These are phyloP conservation scores for Colletotrichum tropicale DNA, from an alignment of 2,329 filamentous ascomycete species.

Conservation along the genomic window DNA sequence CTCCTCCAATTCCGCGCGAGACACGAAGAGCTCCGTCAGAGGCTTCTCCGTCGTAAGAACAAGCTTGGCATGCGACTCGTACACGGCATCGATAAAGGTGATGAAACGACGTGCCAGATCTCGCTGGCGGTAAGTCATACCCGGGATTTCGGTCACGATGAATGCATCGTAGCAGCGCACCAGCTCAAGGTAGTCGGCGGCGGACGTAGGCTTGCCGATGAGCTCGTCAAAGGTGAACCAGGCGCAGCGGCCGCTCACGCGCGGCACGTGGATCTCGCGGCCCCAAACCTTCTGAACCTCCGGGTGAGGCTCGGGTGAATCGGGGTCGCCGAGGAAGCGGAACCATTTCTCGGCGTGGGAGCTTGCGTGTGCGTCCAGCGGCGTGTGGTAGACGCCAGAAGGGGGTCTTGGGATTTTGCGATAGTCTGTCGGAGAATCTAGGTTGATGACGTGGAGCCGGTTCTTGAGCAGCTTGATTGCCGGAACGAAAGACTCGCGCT, in stretches of 20 bases:
- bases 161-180: constrained; percentile 91
- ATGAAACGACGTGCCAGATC: constrained; percentile 94
- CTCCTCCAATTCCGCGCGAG: constrained; percentile 69
- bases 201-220: constrained; percentile 85
- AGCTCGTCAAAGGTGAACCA: constrained; percentile 94
- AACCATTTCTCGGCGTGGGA: constrained; percentile 96
- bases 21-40: constrained; percentile 84
- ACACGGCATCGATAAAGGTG: constrained; percentile 96
- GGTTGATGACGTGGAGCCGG: constrained; percentile 86
- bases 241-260: constrained; percentile 85
- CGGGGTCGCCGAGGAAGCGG: constrained; percentile 85
- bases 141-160: constrained; percentile 87
- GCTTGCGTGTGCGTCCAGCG: constrained; percentile 77
- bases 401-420: constrained; percentile 94
- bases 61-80: constrained; percentile 91
- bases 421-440: constrained; percentile 95
- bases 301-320: constrained; percentile 74
- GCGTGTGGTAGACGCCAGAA: constrained; percentile 92
- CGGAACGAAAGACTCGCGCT: constrained; percentile 92
- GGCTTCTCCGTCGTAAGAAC: constrained; percentile 91
- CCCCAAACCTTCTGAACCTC: constrained; percentile 91
- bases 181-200: constrained; percentile 94
- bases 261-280: constrained; percentile 84
- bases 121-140: constrained; percentile 85
- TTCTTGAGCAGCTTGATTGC: constrained; percentile 91